phyloP scores from a whole-genome alignment of 2,329 filamentous ascomycete species.

The Neonectria neomacrospora region DNA sequence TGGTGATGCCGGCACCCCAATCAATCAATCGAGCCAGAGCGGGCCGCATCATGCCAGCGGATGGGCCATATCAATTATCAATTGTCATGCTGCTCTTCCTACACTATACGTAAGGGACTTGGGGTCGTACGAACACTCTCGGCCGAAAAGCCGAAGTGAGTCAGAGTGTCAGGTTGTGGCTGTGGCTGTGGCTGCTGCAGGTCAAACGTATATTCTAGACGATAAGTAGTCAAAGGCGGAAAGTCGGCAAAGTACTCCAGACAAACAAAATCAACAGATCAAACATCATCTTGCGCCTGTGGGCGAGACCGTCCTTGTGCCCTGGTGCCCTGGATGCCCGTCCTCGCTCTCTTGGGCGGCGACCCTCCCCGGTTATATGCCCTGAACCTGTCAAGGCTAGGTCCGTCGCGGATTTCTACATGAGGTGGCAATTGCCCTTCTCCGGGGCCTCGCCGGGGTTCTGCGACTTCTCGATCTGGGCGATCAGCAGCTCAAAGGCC shows the following conservation, averaged over 20 bases:
- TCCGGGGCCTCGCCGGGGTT: slow-evolving; percentile 87
- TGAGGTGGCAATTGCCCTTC: slow-evolving; percentile 83
- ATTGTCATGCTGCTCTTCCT: not conserved
- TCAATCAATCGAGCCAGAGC: not conserved
- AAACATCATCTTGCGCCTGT: slow-evolving; percentile 20
- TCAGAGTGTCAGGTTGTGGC: not conserved
- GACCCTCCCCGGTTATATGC: slow-evolving; percentile 6
- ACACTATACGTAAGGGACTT: not conserved
- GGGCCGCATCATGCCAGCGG: not conserved
- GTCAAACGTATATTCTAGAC: slow-evolving; percentile 24
- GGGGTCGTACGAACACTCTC: not conserved
- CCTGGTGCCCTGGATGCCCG: not conserved
- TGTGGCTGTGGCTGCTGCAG: not conserved
- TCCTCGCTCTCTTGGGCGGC: slow-evolving; percentile 3
- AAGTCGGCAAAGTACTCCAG: slow-evolving; percentile 17
- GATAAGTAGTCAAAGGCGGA: slow-evolving; percentile 3
- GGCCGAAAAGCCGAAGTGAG: not conserved
- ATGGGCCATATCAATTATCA: not conserved
- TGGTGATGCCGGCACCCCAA: not conserved
- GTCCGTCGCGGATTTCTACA: slow-evolving; percentile 63
- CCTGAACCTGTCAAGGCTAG: slow-evolving; percentile 3
- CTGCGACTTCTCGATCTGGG: slow-evolving; percentile 92
- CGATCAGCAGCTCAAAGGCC: slow-evolving; percentile 94
- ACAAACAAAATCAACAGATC: slow-evolving; percentile 21
- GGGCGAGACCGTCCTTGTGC: slow-evolving; percentile 8